These are phyloP conservation scores for Bacidia rubella DNA, from an alignment of 495 filamentous ascomycete genomes.

Conservation along the genomic window DNA sequence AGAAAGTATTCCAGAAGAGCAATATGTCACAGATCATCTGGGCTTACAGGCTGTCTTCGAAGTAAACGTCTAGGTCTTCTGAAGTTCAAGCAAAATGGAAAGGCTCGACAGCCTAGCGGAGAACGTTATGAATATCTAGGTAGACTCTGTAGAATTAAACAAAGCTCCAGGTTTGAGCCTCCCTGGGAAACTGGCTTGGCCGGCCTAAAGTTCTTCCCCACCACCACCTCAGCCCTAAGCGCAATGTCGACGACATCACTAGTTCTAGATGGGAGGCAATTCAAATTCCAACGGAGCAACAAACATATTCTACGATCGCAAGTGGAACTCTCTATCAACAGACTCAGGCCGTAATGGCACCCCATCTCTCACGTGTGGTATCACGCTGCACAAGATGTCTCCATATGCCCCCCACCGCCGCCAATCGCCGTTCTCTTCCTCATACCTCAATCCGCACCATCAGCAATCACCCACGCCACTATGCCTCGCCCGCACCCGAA, in stretches of 20 bases:
- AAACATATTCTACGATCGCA: neutral
- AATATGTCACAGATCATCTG: conserved; percentile 39
- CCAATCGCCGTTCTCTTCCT: conserved; percentile 19
- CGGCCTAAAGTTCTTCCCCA: no score
- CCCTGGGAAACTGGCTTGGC: no score
- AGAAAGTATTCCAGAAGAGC: conserved; percentile 19
- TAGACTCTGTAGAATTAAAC: no score
- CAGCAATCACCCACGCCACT: conserved; percentile 42
- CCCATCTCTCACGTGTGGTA: conserved; percentile 49
- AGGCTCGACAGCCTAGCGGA: no score
- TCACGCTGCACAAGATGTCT: conserved; percentile 52
- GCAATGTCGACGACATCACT: neutral
- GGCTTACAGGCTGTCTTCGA: conserved; percentile 24
- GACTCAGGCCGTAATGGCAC: conserved; percentile 42
- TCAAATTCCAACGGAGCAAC: neutral
- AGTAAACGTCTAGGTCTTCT: neutral
- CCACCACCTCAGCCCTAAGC: neutral
- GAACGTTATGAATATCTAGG: no score
- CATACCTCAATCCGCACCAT: conserved; percentile 43
- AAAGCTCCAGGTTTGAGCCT: no score
- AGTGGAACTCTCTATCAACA: neutral
- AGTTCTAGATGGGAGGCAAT: neutral
- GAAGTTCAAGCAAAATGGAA: no score
- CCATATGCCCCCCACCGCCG: conserved; percentile 37
- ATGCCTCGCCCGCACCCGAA: conserved; percentile 35